These are phyloP conservation scores for Neonectria coccinea DNA, from an alignment of 2,329 filamentous ascomycete species.

Conservation along the genomic window DNA sequence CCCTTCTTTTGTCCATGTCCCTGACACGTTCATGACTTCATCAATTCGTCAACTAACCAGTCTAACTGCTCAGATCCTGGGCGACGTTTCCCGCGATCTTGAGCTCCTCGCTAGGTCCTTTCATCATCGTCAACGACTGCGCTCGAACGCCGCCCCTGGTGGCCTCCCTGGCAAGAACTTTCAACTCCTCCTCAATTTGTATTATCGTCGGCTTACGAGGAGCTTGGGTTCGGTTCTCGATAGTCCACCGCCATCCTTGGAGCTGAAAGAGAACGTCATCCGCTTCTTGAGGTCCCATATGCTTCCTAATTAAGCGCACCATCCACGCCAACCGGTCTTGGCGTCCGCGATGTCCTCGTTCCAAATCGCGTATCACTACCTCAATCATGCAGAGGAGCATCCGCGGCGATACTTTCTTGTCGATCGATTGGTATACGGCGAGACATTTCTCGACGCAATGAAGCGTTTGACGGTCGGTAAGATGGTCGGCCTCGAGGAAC, in stretches of 20 bases:
- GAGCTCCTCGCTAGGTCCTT: not conserved
- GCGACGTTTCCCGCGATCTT: not conserved
- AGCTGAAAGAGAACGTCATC: conserved; percentile 28
- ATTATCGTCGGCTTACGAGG: not conserved
- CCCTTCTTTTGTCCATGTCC: not conserved
- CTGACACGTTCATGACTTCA: not conserved
- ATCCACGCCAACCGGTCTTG: conserved; percentile 41
- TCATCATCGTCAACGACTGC: not conserved
- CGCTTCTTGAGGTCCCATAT: conserved; percentile 37
- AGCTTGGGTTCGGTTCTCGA: conserved; percentile 14
- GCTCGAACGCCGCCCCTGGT: not conserved
- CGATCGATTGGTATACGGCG: conserved; percentile 40
- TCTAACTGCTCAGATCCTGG: not conserved
- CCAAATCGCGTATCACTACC: conserved; percentile 50
- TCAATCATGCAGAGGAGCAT: conserved; percentile 45
- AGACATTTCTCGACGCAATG: conserved; percentile 47
- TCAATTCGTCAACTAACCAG: not conserved
- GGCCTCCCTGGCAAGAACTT: not conserved
- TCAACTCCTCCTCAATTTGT: conserved; percentile 6
- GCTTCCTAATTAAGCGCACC: conserved; percentile 24
- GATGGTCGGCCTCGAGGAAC: conserved; percentile 45
- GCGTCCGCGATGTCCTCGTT: conserved; percentile 47
- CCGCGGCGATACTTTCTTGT: conserved; percentile 39
- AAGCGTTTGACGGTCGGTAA: conserved; percentile 48
- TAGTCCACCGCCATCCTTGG: conserved; percentile 40